Evolutionary conservation across 2,329 filamentous ascomycete genomes (phyloP), one percentile per base, ranked within the genome.

Genomic region (Pyrenophora tritici-repentis): DNA sequence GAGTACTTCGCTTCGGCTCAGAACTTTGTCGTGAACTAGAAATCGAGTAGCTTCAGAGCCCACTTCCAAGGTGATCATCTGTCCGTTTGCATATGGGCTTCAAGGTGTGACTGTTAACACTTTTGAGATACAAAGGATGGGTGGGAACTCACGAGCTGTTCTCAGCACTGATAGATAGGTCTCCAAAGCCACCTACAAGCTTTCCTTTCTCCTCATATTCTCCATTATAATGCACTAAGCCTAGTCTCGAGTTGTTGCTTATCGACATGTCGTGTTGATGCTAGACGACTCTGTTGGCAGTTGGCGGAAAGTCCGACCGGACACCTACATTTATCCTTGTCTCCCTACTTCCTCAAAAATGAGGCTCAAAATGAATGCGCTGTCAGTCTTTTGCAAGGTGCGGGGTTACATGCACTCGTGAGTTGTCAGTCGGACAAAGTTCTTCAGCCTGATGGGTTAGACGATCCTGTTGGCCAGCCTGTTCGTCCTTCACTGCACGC

Each of bases 1-100:
- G 1, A 69, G 55, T 10, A 56, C 60, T 16, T 58, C 42, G 41
- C 65, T 65, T 33, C 66, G 62, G 6, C 51, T 44, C 2, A 71
- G 50, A n/a, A 69, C 37, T 0, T 47, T 50, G 29, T 62, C 58
- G 24, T 70, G 68, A n/a, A 70, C 42, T 4, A 50, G 41, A 18
- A 67, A 71, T 5, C 57, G 61, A 4, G 50, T 54, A 7, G 59
- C 42, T 17, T 54, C 48, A 12, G 51, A 33, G 1, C 67, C 66
- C 2, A 66, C 59, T 33, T 63, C 59, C 12, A 71, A 22, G 2
- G 51, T 50, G 0, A 64, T 50, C 31, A 66, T 56, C 3, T 58
- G 47, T 0, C 52, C 38, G n/a, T 62, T 55, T 8, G 53, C 53
- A 39, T 67, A 67, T 1, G 62, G 63, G 2, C 64, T 68, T 18